Evolutionary conservation across 2,329 filamentous ascomycete genomes (phyloP).

Genomic region (Bimuria novae-zelandiae): DNA sequence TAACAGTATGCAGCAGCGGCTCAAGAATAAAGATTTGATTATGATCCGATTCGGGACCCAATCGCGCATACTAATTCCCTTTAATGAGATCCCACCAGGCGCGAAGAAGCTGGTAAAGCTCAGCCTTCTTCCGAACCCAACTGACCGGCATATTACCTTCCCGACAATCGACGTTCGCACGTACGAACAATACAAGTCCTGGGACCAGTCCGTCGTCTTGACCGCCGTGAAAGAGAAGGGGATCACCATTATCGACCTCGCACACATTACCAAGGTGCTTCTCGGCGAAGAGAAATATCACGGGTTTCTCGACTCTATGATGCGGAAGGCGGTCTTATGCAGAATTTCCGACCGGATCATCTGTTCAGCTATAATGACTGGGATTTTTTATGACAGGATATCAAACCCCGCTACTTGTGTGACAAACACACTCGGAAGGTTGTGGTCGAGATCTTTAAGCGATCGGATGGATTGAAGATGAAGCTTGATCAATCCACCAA

Average conservation of each 20-base stretch:
- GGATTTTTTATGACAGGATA: background rate
- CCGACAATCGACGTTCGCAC: background rate
- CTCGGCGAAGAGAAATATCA: background rate
- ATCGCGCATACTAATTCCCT: background rate
- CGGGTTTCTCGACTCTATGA: background rate
- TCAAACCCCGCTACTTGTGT: background rate
- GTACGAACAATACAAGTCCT: background rate
- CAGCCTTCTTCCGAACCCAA: background rate
- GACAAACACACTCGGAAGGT: background rate
- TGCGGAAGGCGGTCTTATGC: background rate
- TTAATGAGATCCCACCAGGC: background rate
- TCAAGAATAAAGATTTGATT: background rate
- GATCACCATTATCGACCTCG: background rate
- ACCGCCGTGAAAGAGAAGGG: background rate
- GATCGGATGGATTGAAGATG: background rate
- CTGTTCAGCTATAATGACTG: background rate
- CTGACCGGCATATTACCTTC: background rate
- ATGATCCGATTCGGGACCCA: background rate
- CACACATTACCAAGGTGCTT: background rate
- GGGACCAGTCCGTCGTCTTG: background rate
- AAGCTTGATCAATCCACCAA: background rate
- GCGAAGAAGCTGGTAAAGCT: constrained; percentile 1
- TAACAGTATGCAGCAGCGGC: background rate
- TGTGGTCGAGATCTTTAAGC: background rate
- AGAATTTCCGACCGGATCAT: background rate